phyloP scores from a whole-genome alignment of 2,329 filamentous ascomycete genomes.

The Pseudogymnoascus verrucosus region DNA sequence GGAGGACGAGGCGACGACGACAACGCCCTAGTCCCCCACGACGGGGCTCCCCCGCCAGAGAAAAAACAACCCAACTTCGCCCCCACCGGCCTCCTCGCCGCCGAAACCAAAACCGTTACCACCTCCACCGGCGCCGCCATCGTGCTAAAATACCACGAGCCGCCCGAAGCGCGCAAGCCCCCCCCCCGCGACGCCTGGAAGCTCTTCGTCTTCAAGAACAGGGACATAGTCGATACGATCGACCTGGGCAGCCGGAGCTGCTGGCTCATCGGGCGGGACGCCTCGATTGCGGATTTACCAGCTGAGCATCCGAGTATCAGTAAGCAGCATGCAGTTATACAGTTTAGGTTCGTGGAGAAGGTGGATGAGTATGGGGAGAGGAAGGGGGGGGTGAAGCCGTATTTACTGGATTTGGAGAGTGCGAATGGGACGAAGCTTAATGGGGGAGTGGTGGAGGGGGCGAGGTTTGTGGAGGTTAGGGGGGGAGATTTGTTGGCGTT shows the following conservation, averaged over 20 bases:
- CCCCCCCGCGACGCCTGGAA: slow-evolving; percentile 73
- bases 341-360: slow-evolving; percentile 80
- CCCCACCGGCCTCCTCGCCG: slow-evolving; percentile 72
- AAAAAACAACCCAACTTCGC: slow-evolving; percentile 87
- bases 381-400: slow-evolving; percentile 71
- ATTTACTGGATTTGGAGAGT: slow-evolving; percentile 88
- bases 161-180: slow-evolving; percentile 83
- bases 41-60: slow-evolving; percentile 43
- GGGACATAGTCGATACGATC: slow-evolving; percentile 73
- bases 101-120: slow-evolving; percentile 70
- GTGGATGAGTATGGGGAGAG: slow-evolving; percentile 82
- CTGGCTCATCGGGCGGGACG: slow-evolving; percentile 83
- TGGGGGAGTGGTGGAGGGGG: slow-evolving; percentile 60
- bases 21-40: slow-evolving; percentile 18
- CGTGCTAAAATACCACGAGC: slow-evolving; percentile 92
- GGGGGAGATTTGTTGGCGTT: slow-evolving; percentile 87
- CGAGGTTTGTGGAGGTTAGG: slow-evolving; percentile 76
- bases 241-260: slow-evolving; percentile 70
- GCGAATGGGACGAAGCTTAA: slow-evolving; percentile 86
- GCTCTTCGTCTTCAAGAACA: slow-evolving; percentile 84
- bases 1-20: no score
- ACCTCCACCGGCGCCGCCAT: slow-evolving; percentile 67
- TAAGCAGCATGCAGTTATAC: slow-evolving; percentile 91
- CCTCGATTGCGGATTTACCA: slow-evolving; percentile 69
- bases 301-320: slow-evolving; percentile 89